Evolutionary conservation across 768 basidiomycete genomes (phyloP), one percentile per base, ranked within the genome.

Genomic region (Leccinum subgranulosum): DNA sequence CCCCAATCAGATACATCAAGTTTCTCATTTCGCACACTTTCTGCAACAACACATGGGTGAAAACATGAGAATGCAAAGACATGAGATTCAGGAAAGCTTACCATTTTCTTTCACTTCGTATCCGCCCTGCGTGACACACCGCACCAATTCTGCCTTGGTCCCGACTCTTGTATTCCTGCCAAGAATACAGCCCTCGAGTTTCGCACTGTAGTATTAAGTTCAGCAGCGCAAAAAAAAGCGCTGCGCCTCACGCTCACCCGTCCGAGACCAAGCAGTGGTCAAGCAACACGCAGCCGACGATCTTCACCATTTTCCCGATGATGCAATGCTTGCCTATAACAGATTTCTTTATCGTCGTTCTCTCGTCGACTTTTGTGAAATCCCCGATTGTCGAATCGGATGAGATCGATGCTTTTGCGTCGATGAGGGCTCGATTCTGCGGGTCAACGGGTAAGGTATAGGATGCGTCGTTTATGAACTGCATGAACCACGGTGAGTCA

Each of bases 261-360:
- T 96, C 93, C 45, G 83, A 89, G 12, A 98, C 75, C 4, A 90
- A 81, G 64, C 94, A 95, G 65, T 96, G 94, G 67, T 97, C 95
- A 61, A 94, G 79, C 23, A 98, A 69, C 7, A 96, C 82, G 62
- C 90, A 94, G 11, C 90, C 89, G 3, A 78, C 79, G 49, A 98
- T 84, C 71, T 85, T 91, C n/a, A 82, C 88, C 79, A 87, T 87
- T 69, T 84, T 88, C 3, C 92, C 92, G 53, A 95, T 88, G 15
- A 85, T 75, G 62, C 92, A 94, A 68, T 95, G 93, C 57, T 86
- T 80, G 9, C 92, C 92, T 29, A 94, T 81, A 17, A 91, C 78
- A 2, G 84, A 86, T 64, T 84, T 85, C 69, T 93, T 96, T 67
- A 97, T 87, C 25, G 77, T 85, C 10, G 88, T 83, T 50, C 84